Evolutionary conservation across 345 rosid genomes (phyloP).

Genomic region (Hirschfeldia incana): DNA sequence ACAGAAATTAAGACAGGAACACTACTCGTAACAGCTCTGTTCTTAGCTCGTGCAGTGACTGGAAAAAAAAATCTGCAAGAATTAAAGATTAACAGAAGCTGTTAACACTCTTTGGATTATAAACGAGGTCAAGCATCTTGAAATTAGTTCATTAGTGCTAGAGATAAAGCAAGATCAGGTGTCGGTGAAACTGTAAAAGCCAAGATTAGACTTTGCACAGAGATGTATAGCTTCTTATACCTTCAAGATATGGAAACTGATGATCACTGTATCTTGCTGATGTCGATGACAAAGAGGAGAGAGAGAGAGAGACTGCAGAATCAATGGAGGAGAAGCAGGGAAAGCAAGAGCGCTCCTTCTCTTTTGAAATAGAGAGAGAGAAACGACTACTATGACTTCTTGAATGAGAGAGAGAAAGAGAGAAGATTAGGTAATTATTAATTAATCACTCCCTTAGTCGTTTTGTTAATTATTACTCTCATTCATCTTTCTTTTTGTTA

Average conservation of each 20-base stretch:
- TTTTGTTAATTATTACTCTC: not conserved
- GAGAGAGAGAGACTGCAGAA: not conserved
- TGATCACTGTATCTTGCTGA: not conserved
- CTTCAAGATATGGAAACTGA: not conserved
- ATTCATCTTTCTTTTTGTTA: not conserved
- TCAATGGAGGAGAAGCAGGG: not conserved
- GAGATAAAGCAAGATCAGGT: slow-evolving; percentile 3
- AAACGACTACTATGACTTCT: slow-evolving; percentile 2
- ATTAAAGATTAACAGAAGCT: not conserved
- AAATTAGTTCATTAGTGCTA: not conserved
- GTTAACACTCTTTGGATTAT: not conserved
- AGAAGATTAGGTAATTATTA: slow-evolving; percentile 26
- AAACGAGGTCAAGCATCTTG: not conserved
- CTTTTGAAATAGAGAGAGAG: slow-evolving; percentile 23
- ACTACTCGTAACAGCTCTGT: not conserved
- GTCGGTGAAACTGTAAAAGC: slow-evolving; percentile 34
- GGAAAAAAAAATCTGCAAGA: not conserved
- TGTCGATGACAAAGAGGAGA: not conserved
- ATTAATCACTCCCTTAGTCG: not conserved
- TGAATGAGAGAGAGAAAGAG: not conserved
- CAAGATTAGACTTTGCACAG: not conserved
- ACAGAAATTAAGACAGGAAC: not conserved
- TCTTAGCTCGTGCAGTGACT: not conserved
- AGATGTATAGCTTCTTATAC: not conserved
- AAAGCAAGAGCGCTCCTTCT: slow-evolving; percentile 24